Conservation (phyloP, 2,329 filamentous ascomycete species). For the Aureobasidium sp. region DNA sequence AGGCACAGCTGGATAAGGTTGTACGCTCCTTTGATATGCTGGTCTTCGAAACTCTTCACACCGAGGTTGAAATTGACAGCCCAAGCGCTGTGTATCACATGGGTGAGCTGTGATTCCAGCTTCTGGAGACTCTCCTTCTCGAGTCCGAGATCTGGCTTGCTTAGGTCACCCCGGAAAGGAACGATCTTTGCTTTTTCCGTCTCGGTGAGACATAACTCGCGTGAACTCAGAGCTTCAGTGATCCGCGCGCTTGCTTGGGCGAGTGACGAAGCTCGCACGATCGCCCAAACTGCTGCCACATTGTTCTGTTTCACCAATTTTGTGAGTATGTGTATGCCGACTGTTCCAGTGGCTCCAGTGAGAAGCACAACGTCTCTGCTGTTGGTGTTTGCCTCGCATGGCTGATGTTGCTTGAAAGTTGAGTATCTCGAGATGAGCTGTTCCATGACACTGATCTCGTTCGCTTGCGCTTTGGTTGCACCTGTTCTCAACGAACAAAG, state of each 20-base stretch:
- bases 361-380: slow-evolving; percentile 32
- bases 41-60: slow-evolving; percentile 41
- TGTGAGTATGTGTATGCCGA: slow-evolving; percentile 50
- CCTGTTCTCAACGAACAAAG: slow-evolving; percentile 37
- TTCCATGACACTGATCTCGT: slow-evolving; percentile 36
- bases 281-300: slow-evolving; percentile 39
- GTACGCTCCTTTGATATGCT: slow-evolving; percentile 36
- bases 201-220: slow-evolving; percentile 29
- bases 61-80: slow-evolving; percentile 48
- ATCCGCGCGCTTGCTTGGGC: slow-evolving; percentile 28
- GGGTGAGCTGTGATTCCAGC: slow-evolving; percentile 28
- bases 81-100: slow-evolving; percentile 46
- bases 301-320: slow-evolving; percentile 24
- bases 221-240: slow-evolving; percentile 26
- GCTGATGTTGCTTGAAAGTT: slow-evolving; percentile 25
- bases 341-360: slow-evolving; percentile 57
- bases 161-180: slow-evolving; percentile 34
- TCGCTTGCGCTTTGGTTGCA: slow-evolving; percentile 23
- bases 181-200: slow-evolving; percentile 26
- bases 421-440: slow-evolving; percentile 39
- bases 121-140: slow-evolving; percentile 19
- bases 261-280: slow-evolving; percentile 39
- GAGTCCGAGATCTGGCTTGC: slow-evolving; percentile 34
- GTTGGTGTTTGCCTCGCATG: slow-evolving; percentile 6
- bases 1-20: slow-evolving; percentile 37